Evolutionary conservation across 129 eudicot species (phyloP).

Genomic region (Cynara cardunculus): DNA sequence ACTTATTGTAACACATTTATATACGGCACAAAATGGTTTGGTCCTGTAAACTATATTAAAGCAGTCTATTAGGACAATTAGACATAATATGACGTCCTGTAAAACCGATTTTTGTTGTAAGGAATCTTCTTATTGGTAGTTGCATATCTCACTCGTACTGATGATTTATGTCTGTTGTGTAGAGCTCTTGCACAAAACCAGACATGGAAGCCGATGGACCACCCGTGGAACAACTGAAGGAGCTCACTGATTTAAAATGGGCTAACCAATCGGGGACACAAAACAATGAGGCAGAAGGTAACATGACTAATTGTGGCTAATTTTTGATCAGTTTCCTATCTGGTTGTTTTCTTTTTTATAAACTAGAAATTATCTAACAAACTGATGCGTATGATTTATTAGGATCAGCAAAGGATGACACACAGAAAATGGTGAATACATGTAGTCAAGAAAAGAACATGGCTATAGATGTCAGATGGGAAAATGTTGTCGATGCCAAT

Average conservation of each 20-base stretch:
- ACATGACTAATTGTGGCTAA: not conserved
- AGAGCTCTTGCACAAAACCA: conserved; percentile 94
- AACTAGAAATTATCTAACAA: not conserved
- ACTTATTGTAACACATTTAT: too few relatives aligned
- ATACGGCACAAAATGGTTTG: too few relatives aligned
- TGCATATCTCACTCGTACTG: not conserved
- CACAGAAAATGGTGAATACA: conserved; percentile 13
- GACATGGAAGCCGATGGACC: conserved; percentile 65
- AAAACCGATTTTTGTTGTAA: not conserved
- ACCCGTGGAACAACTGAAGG: conserved; percentile 34
- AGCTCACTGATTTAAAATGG: conserved; percentile 33
- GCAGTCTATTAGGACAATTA: too few relatives aligned
- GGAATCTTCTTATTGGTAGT: not conserved
- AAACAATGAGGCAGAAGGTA: conserved; percentile 35
- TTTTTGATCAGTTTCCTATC: not conserved
- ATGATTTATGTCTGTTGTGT: conserved; percentile 27
- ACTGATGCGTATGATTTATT: not conserved
- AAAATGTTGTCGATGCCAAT: conserved; percentile 14
- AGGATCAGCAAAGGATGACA: conserved; percentile 15
- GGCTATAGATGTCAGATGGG: conserved; percentile 37
- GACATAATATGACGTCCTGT: not conserved
- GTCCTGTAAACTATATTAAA: too few relatives aligned
- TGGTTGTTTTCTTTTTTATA: not conserved
- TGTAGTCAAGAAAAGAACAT: conserved; percentile 24
- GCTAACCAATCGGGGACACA: conserved; percentile 21